Evolutionary conservation across 2,329 filamentous ascomycete genomes (phyloP).

Genomic region (Paecilomyces sp.): DNA sequence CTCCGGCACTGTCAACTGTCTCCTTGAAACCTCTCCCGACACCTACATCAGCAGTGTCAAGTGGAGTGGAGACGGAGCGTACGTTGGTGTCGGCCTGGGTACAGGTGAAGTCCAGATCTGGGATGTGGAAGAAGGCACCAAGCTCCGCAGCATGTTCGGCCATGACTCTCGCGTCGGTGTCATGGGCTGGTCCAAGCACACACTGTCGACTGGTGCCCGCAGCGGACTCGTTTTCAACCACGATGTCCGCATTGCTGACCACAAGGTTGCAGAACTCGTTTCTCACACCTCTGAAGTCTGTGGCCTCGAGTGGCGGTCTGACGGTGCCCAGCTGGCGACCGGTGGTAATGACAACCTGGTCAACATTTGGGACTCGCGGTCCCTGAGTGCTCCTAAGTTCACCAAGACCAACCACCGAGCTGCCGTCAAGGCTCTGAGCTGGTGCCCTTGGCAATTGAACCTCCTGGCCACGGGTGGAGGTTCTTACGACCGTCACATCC

Average conservation of each 20-base stretch:
- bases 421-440: constrained; percentile 93
- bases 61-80: constrained; percentile 95
- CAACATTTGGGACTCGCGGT: constrained; percentile 97
- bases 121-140: constrained; percentile 91
- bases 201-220: constrained; percentile 88
- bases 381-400: constrained; percentile 90
- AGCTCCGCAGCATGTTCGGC: constrained; percentile 97
- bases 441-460: constrained; percentile 99
- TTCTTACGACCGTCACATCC: constrained; percentile 94
- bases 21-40: constrained; percentile 80
- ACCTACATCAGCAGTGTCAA: constrained; percentile 98
- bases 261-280: constrained; percentile 95
- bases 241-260: constrained; percentile 92
- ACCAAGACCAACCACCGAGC: constrained; percentile 99
- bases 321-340: constrained; percentile 93
- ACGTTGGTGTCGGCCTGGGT: constrained; percentile 90
- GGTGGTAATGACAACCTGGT: constrained; percentile 99
- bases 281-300: constrained; percentile 98
- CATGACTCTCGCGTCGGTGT: constrained; percentile 95
- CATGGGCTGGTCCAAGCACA: constrained; percentile 99
- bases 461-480: constrained; percentile 93
- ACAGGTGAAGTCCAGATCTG: constrained; percentile 98
- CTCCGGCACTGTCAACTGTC: constrained; percentile 77
- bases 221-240: constrained; percentile 97
- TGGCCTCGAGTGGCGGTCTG: constrained; percentile 93